Evolutionary conservation across 768 basidiomycete species (phyloP).

Genomic region (Tephrocybe rancida): DNA sequence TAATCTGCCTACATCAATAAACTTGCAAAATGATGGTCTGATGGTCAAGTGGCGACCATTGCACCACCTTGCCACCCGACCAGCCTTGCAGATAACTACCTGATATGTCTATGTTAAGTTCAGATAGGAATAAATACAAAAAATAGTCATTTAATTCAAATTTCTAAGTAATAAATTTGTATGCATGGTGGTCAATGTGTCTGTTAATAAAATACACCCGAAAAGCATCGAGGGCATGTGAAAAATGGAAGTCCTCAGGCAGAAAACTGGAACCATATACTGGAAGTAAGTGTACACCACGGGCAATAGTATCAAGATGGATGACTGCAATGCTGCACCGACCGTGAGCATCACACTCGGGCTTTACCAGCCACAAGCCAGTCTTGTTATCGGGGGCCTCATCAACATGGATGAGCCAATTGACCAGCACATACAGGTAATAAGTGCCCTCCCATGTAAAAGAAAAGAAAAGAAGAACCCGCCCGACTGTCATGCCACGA

Average conservation of each 20-base stretch:
- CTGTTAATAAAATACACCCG: slow-evolving; percentile 31
- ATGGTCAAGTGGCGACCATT: too few species aligned
- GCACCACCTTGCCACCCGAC: too few species aligned
- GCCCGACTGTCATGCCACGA: slow-evolving; percentile 26
- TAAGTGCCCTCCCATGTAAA: slow-evolving; percentile 17
- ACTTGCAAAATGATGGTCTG: too few species aligned
- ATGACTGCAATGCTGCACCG: slow-evolving; percentile 17
- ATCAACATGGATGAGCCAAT: slow-evolving; percentile 22
- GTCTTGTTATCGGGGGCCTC: slow-evolving; percentile 24
- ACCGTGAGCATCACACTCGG: slow-evolving; percentile 11
- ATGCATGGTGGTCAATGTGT: slow-evolving; percentile 33
- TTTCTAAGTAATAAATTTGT: slow-evolving; percentile 16
- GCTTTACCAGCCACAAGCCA: slow-evolving; percentile 33
- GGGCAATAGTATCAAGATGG: slow-evolving; percentile 24
- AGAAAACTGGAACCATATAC: slow-evolving; percentile 21
- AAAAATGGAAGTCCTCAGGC: slow-evolving; percentile 14
- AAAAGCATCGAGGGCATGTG: slow-evolving; percentile 28
- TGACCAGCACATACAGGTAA: slow-evolving; percentile 28
- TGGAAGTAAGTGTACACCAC: slow-evolving; percentile 29
- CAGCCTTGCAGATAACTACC: too few species aligned
- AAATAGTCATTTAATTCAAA: too few species aligned
- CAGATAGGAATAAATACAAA: too few species aligned
- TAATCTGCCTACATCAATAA: too few species aligned
- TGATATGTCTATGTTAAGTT: too few species aligned
- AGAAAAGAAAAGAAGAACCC: slow-evolving; percentile 30